Evolutionary conservation across 2,329 filamentous ascomycete genomes (phyloP).

Genomic region (Ceratocystis colombiana): DNA sequence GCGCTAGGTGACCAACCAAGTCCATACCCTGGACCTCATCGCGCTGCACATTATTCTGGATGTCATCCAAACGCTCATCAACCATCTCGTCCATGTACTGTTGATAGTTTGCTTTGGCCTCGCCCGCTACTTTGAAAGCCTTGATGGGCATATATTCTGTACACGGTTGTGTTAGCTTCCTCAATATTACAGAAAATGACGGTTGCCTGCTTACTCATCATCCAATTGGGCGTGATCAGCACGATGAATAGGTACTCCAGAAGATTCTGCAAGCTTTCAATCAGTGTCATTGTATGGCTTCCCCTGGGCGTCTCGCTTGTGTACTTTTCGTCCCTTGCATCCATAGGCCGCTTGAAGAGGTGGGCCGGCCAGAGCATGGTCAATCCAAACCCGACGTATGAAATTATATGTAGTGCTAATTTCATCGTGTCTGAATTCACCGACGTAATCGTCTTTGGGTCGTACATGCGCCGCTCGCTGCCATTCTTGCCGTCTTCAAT

Average conservation of each 20-base stretch:
- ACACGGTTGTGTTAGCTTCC: neutral
- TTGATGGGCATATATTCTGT: conserved; percentile 42
- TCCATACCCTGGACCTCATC: conserved; percentile 42
- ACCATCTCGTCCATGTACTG: conserved; percentile 62
- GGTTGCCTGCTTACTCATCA: conserved; percentile 38
- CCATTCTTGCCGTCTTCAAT: neutral
- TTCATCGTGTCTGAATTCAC: conserved; percentile 56
- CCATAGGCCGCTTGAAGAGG: conserved; percentile 36
- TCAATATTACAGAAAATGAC: too few species aligned
- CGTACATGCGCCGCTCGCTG: conserved; percentile 20
- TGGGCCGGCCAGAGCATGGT: conserved; percentile 54
- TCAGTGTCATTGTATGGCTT: conserved; percentile 56
- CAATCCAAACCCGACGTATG: conserved; percentile 62
- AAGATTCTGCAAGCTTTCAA: conserved; percentile 49
- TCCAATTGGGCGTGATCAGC: conserved; percentile 48
- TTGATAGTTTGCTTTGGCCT: conserved; percentile 52
- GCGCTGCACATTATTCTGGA: conserved; percentile 31
- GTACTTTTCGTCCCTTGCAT: conserved; percentile 42
- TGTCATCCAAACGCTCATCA: conserved; percentile 45
- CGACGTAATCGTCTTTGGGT: conserved; percentile 39
- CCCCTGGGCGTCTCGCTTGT: conserved; percentile 37
- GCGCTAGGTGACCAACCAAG: conserved; percentile 43
- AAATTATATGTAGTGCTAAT: conserved; percentile 46
- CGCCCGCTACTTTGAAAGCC: conserved; percentile 41
- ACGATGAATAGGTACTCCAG: conserved; percentile 55